Evolutionary conservation across 768 basidiomycete species (phyloP), one percentile per base, ranked within the genome.

Genomic region (Lactarius sanguifluus): DNA sequence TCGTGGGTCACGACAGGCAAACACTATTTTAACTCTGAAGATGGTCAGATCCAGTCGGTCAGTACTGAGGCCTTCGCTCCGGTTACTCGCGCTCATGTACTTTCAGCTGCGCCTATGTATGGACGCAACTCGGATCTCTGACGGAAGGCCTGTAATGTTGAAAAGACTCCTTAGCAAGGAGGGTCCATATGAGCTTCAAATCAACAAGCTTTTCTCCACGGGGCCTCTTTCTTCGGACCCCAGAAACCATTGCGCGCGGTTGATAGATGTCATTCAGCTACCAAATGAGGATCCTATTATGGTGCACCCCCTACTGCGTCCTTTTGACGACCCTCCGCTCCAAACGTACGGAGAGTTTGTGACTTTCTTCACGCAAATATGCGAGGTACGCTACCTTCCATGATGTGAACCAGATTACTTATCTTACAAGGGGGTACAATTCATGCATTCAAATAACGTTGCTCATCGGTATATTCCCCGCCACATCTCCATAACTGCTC

Each of bases 261-360:
- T 62, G 20, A 28, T 62, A 1, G 68, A 60, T 16, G 58, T 66
- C 7, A 47, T 69, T 2, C 18, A 66, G 23, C 56, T 66, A 5
- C 65, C 65, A 1, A 43, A 57, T 8, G 61, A 66, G 3, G 32
- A 45, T 4, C 60, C 55, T 6, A 66, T 76, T 7, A 66, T 76
- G 57, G 70, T 77, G 9, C 75, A 74, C 67, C 67, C 75, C 3
- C 69, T 69, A 16, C 59, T 77, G 9, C 70, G 75, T n/a, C 71
- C 66, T 1, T 72, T 70, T 57, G 63, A 77, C 57, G 52, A 75
- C 40, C 76, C 76, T 0, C 65, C 52, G 0, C 70, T 77, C 25
- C 43, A 55, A 3, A 70, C 65, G 5, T 59, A 73, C 4, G 73
- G 72, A 8, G 71, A 40, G 15, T 40, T 40, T 40, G 38, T 40